phyloP scores from a whole-genome alignment of 2,329 filamentous ascomycete genomes.

The Venturia aucupariae region DNA sequence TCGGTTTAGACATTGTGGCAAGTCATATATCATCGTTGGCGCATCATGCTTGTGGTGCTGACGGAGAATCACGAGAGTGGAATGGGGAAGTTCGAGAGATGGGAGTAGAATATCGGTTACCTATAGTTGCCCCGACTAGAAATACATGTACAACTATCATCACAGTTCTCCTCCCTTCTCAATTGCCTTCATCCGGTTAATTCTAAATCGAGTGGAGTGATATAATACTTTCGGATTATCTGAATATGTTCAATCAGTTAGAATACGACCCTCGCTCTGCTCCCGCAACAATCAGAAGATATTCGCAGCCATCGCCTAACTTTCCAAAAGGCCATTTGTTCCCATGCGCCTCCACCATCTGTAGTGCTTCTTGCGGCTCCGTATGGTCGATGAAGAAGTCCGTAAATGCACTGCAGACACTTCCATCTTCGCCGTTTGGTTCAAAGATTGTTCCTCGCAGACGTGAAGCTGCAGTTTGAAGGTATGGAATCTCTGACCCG shows the following conservation, averaged over 20 bases:
- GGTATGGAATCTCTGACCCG: no score
- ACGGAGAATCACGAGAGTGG: neutral
- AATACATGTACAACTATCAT: no score
- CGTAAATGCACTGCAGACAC: no score
- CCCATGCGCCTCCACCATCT: neutral
- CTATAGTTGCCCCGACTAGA: neutral
- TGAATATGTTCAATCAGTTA: no score
- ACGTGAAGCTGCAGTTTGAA: no score
- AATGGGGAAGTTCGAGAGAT: neutral
- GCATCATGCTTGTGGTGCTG: neutral
- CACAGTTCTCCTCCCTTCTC: no score
- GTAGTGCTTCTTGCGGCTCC: neutral
- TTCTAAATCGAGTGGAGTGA: no score
- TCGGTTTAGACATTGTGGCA: constrained; percentile 47
- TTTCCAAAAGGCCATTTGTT: neutral
- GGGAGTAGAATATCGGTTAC: neutral
- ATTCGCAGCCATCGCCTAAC: neutral
- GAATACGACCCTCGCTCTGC: neutral
- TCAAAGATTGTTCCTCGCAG: no score
- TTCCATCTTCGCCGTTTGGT: no score
- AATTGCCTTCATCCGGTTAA: no score
- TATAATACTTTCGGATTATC: no score
- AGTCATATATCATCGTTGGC: neutral
- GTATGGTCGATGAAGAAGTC: neutral
- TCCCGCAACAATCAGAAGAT: neutral